Conservation (phyloP, 2,329 filamentous ascomycete genomes). For the Fusarium tjaetaba region DNA sequence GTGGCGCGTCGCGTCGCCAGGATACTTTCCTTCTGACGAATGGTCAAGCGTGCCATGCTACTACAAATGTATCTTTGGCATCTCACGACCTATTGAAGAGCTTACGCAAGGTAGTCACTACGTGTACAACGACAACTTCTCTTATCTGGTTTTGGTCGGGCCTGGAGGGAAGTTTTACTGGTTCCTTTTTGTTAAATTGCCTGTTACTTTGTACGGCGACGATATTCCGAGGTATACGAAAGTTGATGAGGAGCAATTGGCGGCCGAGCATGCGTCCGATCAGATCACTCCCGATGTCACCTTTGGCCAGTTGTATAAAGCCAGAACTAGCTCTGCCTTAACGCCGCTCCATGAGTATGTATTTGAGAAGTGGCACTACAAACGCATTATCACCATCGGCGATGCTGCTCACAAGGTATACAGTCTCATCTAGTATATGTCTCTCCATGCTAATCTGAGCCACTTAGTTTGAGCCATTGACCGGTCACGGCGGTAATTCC, state of each 20-base stretch:
- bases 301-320: not conserved
- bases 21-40: slow-evolving; percentile 14
- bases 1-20: slow-evolving; percentile 22
- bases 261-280: not conserved
- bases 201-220: accelerated
- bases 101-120: not conserved
- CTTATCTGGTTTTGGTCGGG: not conserved
- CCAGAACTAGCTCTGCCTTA: not conserved
- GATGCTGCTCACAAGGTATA: slow-evolving; percentile 16
- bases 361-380: slow-evolving; percentile 10
- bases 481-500: not conserved
- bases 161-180: slow-evolving; percentile 4
- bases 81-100: not conserved
- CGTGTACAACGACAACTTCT: not conserved
- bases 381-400: not conserved
- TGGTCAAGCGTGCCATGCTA: slow-evolving; percentile 3
- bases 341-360: slow-evolving; percentile 6
- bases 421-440: accelerated
- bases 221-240: not conserved
- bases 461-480: not conserved
- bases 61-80: slow-evolving; percentile 16
- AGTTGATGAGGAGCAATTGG: not conserved
- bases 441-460: accelerated
- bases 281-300: not conserved
- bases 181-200: not conserved